Base-by-base conservation (phyloP, 2,329 filamentous ascomycete species). In the Neoarthrinium moseri region DNA sequence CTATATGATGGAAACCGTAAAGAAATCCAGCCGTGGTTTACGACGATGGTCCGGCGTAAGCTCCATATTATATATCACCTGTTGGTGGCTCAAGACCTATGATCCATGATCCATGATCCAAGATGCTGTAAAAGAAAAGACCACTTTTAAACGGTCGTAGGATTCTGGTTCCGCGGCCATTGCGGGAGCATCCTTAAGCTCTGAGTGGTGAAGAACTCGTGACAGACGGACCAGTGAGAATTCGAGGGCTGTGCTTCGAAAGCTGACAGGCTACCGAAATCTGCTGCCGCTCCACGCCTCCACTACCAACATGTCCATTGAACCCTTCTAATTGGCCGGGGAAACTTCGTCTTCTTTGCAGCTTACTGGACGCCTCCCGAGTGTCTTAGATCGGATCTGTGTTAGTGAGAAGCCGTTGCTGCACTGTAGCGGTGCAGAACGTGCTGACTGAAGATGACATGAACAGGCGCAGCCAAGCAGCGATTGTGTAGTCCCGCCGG, bases 251-350 rank as follows among this genome's bases (percentile, higher is more conserved):
- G n/a, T 20, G 23, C 10, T 10, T 18, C 30, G 37, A 18, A 40
- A 12, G 37, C 37, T 40, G 24, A 40, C 15, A 29, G 37, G 37
- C 37, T 40, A 40, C 37, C 37, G 37, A 27, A 22, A 11, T 40
- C 15, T 23, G 27, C 7, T 20, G 18, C 7, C 15, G n/a, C 37
- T 17, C 24, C 37, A 24, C 30, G 27, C 5, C 22, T 40, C 17
- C 33, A 20, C 33, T 35, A 20, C 33, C 17, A 20, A 15, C n/a
- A 17, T 17, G 13, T 34, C 32, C 32, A 34, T n/a, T 34, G 2
- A 34, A 6, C 32, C 32, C 7, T 15, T 15, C 7, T 34, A 7
- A 34, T 6, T 34, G 32, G 32, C n/a, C n/a, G 7, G 32, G 7
- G 18, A 15, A 10, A 15, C 7, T 34, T 34, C n/a, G 32, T 17